Evolutionary conservation across 495 filamentous ascomycete species (phyloP).

Genomic region (Aspergillus affinis): DNA sequence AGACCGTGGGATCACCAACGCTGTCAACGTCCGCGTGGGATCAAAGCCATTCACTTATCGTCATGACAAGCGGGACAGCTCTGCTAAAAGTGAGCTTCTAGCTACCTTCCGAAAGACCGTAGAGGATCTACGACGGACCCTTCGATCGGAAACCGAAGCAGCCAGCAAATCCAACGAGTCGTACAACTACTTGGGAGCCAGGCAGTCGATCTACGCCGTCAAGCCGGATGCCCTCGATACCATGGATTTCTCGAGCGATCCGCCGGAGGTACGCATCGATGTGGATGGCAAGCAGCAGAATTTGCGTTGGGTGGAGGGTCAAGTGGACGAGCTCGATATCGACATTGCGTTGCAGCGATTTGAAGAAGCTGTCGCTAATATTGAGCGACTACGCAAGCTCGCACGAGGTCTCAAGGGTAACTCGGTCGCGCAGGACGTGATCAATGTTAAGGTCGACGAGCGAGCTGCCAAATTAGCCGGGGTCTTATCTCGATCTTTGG

Average conservation of each 20-base stretch:
- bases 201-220: slow-evolving; percentile 30
- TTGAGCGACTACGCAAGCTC: slow-evolving; percentile 79
- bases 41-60: slow-evolving; percentile 91
- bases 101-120: slow-evolving; percentile 87
- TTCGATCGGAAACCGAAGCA: slow-evolving; percentile 81
- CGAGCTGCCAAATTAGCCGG: slow-evolving; percentile 76
- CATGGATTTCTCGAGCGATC: slow-evolving; percentile 68
- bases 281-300: slow-evolving; percentile 96
- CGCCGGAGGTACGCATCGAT: slow-evolving; percentile 76
- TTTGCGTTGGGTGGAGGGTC: slow-evolving; percentile 88
- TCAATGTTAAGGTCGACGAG: slow-evolving; percentile 85
- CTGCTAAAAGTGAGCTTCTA: slow-evolving; percentile 76
- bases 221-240: slow-evolving; percentile 58
- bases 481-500: slow-evolving; percentile 69
- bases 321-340: slow-evolving; percentile 95
- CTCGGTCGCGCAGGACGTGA: slow-evolving; percentile 79
- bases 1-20: slow-evolving; percentile 73
- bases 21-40: slow-evolving; percentile 87
- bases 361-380: slow-evolving; percentile 74
- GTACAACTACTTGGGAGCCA: slow-evolving; percentile 67
- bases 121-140: slow-evolving; percentile 80
- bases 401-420: slow-evolving; percentile 81
- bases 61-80: slow-evolving; percentile 68
- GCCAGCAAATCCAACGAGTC: slow-evolving; percentile 74
- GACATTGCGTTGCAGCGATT: slow-evolving; percentile 90